Conservation (phyloP, 768 basidiomycete genomes). For the Kwoniella europaea region DNA sequence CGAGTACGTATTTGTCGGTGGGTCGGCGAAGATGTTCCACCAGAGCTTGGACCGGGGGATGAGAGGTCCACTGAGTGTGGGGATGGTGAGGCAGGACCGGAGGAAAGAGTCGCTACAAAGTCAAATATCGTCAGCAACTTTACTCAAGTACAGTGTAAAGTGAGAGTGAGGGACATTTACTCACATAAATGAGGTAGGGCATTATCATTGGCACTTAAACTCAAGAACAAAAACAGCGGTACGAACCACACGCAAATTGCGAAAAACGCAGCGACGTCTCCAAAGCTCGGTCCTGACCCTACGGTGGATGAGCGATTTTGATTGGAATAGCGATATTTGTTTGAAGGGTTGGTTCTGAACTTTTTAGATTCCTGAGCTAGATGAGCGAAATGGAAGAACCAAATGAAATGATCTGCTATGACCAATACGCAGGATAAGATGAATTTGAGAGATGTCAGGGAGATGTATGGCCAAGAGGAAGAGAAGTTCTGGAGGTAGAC, state of each 20-base stretch:
- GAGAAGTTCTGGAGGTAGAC: slow-evolving; percentile 95
- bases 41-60: slow-evolving; percentile 11
- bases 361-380: slow-evolving; percentile 53
- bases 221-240: slow-evolving; percentile 92
- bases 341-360: slow-evolving; percentile 29
- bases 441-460: slow-evolving; percentile 81
- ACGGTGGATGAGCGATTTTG: slow-evolving; percentile 10
- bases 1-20: slow-evolving; percentile 13
- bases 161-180: neutral
- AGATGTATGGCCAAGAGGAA: slow-evolving; percentile 86
- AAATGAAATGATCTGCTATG: slow-evolving; percentile 87
- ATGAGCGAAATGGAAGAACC: slow-evolving; percentile 91
- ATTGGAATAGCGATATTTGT: slow-evolving; percentile 31
- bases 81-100: slow-evolving; percentile 15
- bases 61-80: slow-evolving; percentile 19
- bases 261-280: slow-evolving; percentile 64
- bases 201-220: slow-evolving; percentile 95
- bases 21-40: slow-evolving; percentile 15
- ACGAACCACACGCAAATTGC: slow-evolving; percentile 64
- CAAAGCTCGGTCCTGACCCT: slow-evolving; percentile 49
- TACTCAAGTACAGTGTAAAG: no score
- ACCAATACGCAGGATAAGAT: slow-evolving; percentile 83
- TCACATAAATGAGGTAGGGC: slow-evolving; percentile 69
- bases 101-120: neutral
- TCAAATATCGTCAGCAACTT: no score